Base-by-base conservation (phyloP, 179 eudicot genomes). In the Spergularia azorica region DNA sequence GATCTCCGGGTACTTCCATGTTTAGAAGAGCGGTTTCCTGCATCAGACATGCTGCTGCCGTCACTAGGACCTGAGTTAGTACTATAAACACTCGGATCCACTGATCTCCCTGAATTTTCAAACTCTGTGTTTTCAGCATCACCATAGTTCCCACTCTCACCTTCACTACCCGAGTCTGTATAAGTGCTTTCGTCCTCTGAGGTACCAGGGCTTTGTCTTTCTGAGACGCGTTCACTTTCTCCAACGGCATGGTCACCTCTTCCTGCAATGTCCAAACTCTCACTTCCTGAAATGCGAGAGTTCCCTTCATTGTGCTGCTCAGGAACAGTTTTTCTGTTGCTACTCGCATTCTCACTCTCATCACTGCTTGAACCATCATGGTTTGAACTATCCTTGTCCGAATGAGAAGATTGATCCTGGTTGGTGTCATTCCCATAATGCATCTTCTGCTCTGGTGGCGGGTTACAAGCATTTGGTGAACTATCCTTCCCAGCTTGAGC, bases 371-470 rank as follows among this genome's bases (percentile, higher is more conserved):
- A 73, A 50, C 62, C 79, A 26, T 71, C 80, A 48, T 71, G 10
- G 16, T 75, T 70, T 32, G 78, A 67, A 21, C 74, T 63, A 14
- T 72, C 84, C 62, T 77, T 72, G 32, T 63, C 87, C 13, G 79
- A 66, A 56, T 74, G 56, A 55, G 81, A 15, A 58, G 75, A 38
- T 75, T 82, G 52, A 58, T 71, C 63, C 71, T 60, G 68, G 43
- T 52, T 63, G n/a, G 50, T 36, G 16, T 80, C 82, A 21, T 74
- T 38, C 58, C 21, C 74, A 38, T 78, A 61, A 16, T 78, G 39
- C 86, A 79, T 73, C 63, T 83, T 85, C 51, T 76, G 82, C 41
- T 87, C 82, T 14, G 80, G 80, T 36, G 85, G 80, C 9, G 88
- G 86, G 62, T 63, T 46, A 18, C 74, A 60, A 70, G 61, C 73